Percentiles rank a stretch among this genome's conserved stretches.
phyloP scores from a whole-genome alignment of 2,329 filamentous ascomycete species.

The Diaporthe eres region DNA sequence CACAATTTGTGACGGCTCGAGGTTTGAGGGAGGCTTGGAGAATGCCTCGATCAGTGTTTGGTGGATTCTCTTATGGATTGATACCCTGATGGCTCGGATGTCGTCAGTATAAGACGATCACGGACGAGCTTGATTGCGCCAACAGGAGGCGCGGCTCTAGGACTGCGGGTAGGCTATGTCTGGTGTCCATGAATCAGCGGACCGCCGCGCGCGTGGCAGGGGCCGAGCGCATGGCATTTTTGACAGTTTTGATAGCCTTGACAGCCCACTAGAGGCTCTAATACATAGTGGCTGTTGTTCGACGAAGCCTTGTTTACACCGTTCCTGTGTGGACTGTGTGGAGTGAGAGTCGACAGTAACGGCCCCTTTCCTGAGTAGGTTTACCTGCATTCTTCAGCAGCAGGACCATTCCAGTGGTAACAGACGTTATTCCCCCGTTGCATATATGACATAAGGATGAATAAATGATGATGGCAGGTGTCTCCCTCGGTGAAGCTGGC shows the following conservation, averaged over 20 bases:
- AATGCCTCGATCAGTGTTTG: not conserved
- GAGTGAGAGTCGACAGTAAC: not conserved
- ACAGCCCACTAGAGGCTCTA: conserved; percentile 22
- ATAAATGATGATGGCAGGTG: not conserved
- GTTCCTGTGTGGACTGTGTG: not conserved
- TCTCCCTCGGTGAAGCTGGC: not conserved
- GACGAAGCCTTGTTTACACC: not conserved
- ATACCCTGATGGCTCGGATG: conserved; percentile 2
- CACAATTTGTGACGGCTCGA: not conserved
- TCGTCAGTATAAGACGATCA: conserved; percentile 27
- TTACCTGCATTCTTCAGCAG: not conserved
- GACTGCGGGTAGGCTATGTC: not conserved
- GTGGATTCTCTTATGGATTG: not conserved
- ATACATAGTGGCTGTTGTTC: not conserved
- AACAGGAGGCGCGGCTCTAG: conserved; percentile 2
- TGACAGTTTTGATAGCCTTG: conserved; percentile 8
- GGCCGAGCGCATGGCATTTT: not conserved
- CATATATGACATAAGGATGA: not conserved
- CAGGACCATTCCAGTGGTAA: not conserved
- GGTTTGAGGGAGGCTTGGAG: not conserved
- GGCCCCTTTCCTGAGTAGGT: not conserved
- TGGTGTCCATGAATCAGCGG: not conserved
- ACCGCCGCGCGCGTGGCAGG: not conserved
- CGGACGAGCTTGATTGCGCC: conserved; percentile 10
- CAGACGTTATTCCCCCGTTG: not conserved